Evolutionary conservation across 2,329 filamentous ascomycete genomes (phyloP).

Genomic region (Neophaeococcomyces aloes): DNA sequence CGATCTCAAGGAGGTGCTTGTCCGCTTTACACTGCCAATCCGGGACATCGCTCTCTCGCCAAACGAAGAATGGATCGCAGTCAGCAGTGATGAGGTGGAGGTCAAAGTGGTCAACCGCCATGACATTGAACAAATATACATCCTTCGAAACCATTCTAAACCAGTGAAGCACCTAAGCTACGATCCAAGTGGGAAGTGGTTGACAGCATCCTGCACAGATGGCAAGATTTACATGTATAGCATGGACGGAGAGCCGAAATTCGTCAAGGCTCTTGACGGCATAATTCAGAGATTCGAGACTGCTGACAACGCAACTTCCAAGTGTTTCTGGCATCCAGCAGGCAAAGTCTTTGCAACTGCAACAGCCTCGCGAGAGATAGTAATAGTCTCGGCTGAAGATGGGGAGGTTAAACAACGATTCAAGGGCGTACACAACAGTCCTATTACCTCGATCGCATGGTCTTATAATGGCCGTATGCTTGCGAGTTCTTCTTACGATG

Average conservation of each 20-base stretch:
- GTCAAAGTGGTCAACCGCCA: slow-evolving; percentile 79
- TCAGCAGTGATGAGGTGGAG: slow-evolving; percentile 90
- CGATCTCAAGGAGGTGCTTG: slow-evolving; percentile 67
- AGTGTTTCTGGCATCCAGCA: slow-evolving; percentile 84
- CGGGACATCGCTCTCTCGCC: slow-evolving; percentile 74
- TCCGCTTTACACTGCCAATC: slow-evolving; percentile 74
- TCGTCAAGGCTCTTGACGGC: slow-evolving; percentile 75
- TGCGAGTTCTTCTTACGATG: slow-evolving; percentile 47
- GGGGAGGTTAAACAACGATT: slow-evolving; percentile 82
- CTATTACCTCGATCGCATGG: slow-evolving; percentile 83
- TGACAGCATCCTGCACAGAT: slow-evolving; percentile 77
- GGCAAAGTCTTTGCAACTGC: slow-evolving; percentile 80
- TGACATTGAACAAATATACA: slow-evolving; percentile 65
- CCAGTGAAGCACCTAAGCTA: slow-evolving; percentile 89
- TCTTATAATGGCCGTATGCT: slow-evolving; percentile 88
- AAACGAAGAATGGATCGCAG: slow-evolving; percentile 77
- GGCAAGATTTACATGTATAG: slow-evolving; percentile 78
- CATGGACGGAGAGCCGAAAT: slow-evolving; percentile 60
- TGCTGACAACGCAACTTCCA: slow-evolving; percentile 64
- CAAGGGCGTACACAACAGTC: slow-evolving; percentile 64
- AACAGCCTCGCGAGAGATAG: slow-evolving; percentile 70
- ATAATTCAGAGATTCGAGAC: slow-evolving; percentile 69
- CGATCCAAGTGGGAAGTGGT: slow-evolving; percentile 63
- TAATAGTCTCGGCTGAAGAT: slow-evolving; percentile 76
- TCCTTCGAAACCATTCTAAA: slow-evolving; percentile 71